Evolutionary conservation across 306 rosid species (phyloP), one percentile per base, ranked within the genome.

Genomic region (Quercus variabilis): DNA sequence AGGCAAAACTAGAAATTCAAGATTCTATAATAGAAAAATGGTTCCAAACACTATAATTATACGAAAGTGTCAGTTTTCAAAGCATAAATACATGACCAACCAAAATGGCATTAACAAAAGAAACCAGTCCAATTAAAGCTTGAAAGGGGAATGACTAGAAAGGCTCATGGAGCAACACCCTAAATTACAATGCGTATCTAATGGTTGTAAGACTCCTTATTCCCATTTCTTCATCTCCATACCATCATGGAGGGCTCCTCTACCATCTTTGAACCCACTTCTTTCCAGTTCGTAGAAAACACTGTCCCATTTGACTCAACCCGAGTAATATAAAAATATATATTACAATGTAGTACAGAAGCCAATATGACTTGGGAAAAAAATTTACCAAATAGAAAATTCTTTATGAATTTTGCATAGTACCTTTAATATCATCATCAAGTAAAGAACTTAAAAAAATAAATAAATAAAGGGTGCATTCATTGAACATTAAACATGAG

Each of bases 161-260:
- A 67, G 55, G 73, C 60, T 49, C 73, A 82, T 23, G 76, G 6
- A 85, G 62, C 86, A 85, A 81, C 46, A 64, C 38, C 52, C 12
- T 76, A 7, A 81, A 71, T 76, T 73, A 74, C 70, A 62, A 33
- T 43, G 18, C 4, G 6, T 60, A 38, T 38, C 46, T 38, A 38
- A 7, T 38, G 46, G 46, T 38, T 0, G 11, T 38, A 38, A 38
- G 46, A 38, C 11, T 7, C 46, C 69, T 33, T 73, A 79, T 84
- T 91, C 89, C 98, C 98, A 95, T 78, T 91, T 93, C 87, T 84
- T 95, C 89, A 95, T 70, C 86, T 93, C 98, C 97, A 95, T 95
- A 65, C 99, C 98, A 79, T 93, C 97, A 14, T 97, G 99, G 54
- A 98, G 93, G 70, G 96, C 93, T 81, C 98, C 81, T 95, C 98